Evolutionary conservation across 2,329 filamentous ascomycete genomes (phyloP).

Genomic region (Colletotrichum tabaci): DNA sequence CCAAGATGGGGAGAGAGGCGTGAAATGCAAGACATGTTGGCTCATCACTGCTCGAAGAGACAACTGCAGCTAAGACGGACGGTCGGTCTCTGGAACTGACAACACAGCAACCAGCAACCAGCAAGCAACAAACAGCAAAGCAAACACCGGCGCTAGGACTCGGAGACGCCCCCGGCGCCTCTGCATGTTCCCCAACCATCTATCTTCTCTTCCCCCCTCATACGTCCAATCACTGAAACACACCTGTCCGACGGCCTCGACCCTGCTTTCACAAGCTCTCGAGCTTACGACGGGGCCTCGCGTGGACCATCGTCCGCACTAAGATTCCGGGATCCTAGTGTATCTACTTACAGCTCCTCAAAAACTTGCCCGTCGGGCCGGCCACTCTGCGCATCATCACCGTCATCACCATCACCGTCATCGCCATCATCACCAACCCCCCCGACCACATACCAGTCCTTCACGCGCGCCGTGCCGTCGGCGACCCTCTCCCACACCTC

Average conservation of each 20-base stretch:
- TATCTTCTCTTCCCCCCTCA: slow-evolving; percentile 4
- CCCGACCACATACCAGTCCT: slow-evolving; percentile 51
- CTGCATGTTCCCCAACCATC: slow-evolving; percentile 25
- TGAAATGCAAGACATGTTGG: too few relatives aligned
- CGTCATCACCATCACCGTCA: background rate
- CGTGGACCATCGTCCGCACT: background rate
- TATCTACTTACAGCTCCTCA: slow-evolving; percentile 18
- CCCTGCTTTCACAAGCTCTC: background rate
- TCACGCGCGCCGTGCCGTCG: slow-evolving; percentile 66
- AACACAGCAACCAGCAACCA: too few relatives aligned
- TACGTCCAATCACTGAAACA: slow-evolving; percentile 36
- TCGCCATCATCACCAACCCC: slow-evolving; percentile 24
- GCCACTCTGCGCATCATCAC: background rate
- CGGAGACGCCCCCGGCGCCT: slow-evolving; percentile 7
- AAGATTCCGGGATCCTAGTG: too few relatives aligned
- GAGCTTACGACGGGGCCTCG: background rate
- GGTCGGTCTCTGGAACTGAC: too few relatives aligned
- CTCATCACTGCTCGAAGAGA: too few relatives aligned
- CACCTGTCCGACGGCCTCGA: slow-evolving; percentile 22
- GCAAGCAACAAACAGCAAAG: background rate
- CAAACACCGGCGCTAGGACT: slow-evolving; percentile 30
- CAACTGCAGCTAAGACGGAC: too few relatives aligned
- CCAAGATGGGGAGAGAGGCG: too few relatives aligned
- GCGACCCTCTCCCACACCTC: slow-evolving; percentile 67
- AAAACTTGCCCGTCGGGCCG: background rate